Percentiles rank a stretch among this genome's conserved stretches.
Conservation (phyloP, 2,329 filamentous ascomycete species). For the Pseudogymnoascus sp. region DNA sequence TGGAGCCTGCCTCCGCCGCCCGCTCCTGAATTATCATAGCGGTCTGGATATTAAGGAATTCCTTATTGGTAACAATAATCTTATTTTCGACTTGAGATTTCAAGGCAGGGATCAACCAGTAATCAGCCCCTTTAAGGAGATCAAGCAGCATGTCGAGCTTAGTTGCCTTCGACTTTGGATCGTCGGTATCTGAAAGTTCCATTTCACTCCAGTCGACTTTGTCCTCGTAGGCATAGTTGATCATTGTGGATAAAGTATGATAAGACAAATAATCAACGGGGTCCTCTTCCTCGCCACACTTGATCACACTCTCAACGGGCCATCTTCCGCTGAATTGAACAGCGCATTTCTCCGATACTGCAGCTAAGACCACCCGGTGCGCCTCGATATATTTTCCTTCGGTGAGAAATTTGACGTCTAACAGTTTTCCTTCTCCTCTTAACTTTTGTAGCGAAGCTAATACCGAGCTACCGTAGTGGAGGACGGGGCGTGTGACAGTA, state of each 20-base stretch:
- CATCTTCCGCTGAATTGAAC: constrained; percentile 15
- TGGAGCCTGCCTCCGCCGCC: not conserved
- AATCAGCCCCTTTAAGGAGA: constrained; percentile 21
- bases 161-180: constrained; percentile 8
- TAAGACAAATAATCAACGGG: constrained; percentile 17
- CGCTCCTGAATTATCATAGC: not conserved
- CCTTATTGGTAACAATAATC: not conserved
- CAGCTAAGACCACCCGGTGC: constrained; percentile 13
- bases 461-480: constrained; percentile 3
- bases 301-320: constrained; percentile 14
- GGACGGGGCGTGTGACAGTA: constrained; percentile 11
- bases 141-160: constrained; percentile 22
- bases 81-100: constrained; percentile 18
- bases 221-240: constrained; percentile 20
- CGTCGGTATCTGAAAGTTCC: constrained; percentile 16
- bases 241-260: constrained; percentile 19
- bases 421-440: not conserved
- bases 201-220: constrained; percentile 21
- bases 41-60: not conserved
- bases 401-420: not conserved
- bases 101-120: constrained; percentile 18
- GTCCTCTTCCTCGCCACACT: constrained; percentile 15
- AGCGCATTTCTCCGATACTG: constrained; percentile 16
- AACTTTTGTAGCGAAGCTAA: not conserved
- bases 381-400: not conserved